phyloP scores from a whole-genome alignment of 306 rosid species.

The Casuarina equisetifolia region DNA sequence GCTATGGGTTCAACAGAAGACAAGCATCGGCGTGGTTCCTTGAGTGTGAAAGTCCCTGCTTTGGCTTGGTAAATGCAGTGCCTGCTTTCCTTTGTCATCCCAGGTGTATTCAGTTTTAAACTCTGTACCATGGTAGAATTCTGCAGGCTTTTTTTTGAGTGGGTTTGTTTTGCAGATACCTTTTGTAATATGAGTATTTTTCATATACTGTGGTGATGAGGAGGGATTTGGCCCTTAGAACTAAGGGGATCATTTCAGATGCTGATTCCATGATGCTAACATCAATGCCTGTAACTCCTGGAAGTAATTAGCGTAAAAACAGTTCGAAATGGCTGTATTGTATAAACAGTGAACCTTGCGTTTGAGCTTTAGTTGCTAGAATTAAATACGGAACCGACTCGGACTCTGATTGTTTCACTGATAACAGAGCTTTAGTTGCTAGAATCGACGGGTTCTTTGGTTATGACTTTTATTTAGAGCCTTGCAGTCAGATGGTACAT shows the following conservation, averaged over 20 bases:
- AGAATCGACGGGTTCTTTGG: no score
- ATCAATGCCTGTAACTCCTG: background rate
- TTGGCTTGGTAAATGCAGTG: slow-evolving; percentile 28
- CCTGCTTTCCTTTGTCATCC: slow-evolving; percentile 34
- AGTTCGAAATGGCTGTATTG: background rate
- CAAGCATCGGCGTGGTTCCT: background rate
- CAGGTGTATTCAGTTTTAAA: slow-evolving; percentile 15
- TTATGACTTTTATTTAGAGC: no score
- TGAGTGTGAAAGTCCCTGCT: background rate
- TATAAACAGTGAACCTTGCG: no score
- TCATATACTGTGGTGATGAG: slow-evolving; percentile 19
- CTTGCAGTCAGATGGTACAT: no score
- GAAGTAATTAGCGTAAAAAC: background rate
- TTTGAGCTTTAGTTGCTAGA: no score
- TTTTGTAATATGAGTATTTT: slow-evolving; percentile 24
- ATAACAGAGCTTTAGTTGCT: no score
- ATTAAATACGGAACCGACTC: no score
- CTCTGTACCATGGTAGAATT: background rate
- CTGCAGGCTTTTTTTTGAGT: slow-evolving; percentile 19
- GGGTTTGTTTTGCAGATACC: slow-evolving; percentile 20
- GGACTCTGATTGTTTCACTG: no score
- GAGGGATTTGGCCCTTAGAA: slow-evolving; percentile 23
- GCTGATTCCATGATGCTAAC: background rate
- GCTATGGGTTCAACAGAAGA: slow-evolving; percentile 21
- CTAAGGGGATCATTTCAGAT: slow-evolving; percentile 14